Conservation (phyloP, 176 grass and related monocot species). For the Oryza coarctata region DNA sequence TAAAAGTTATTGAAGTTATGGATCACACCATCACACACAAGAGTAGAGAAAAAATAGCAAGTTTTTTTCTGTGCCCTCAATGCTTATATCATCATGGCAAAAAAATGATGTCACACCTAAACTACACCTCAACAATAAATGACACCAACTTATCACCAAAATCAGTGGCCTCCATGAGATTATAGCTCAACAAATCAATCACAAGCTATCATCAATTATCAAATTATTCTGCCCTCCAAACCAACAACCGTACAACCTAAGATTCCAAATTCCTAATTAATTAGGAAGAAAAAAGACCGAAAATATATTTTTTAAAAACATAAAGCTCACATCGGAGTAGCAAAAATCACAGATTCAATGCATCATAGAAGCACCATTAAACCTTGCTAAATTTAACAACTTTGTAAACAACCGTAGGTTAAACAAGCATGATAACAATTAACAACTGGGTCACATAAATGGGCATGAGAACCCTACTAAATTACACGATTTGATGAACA, state of each 20-base stretch:
- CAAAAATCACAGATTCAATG: neutral
- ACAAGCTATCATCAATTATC: slow-evolving; percentile 16
- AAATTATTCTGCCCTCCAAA: slow-evolving; percentile 12
- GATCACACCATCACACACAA: neutral
- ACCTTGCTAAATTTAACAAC: neutral
- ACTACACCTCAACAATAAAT: slow-evolving; percentile 33
- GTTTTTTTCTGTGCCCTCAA: neutral
- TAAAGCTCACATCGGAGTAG: no score
- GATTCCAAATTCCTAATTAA: slow-evolving; percentile 2
- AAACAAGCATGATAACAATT: no score
- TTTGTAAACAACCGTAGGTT: no score
- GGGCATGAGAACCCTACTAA: no score
- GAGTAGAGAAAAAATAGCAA: neutral
- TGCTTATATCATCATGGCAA: neutral
- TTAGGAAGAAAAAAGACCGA: neutral
- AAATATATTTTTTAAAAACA: neutral
- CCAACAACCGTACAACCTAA: slow-evolving; percentile 16
- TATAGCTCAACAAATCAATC: slow-evolving; percentile 12
- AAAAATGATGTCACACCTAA: slow-evolving; percentile 8
- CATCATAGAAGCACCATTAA: neutral
- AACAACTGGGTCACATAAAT: no score
- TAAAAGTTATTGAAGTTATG: neutral
- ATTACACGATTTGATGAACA: neutral
- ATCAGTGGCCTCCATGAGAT: neutral
- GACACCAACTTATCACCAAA: slow-evolving; percentile 7